Evolutionary conservation across 352 stramenopile genomes (phyloP).

Genomic region (Phytophthora macrochlamydospora): DNA sequence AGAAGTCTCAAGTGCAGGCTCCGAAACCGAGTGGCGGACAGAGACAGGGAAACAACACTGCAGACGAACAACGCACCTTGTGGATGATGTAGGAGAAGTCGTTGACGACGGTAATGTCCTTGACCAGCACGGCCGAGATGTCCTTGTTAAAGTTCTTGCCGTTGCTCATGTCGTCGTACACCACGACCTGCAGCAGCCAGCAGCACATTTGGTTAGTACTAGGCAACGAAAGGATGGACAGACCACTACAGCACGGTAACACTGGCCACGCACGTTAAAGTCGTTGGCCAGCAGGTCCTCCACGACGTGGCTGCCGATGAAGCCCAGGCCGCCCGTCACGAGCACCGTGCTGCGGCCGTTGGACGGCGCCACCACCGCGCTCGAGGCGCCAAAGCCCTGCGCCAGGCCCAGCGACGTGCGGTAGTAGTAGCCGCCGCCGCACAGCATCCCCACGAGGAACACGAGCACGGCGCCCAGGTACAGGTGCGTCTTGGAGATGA

Average conservation of each 20-base stretch:
- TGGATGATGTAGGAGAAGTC: slow-evolving; percentile 82
- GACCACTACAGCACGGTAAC: background rate
- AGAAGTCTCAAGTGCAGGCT: slow-evolving; percentile 9
- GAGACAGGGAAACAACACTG: slow-evolving; percentile 21
- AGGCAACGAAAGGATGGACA: background rate
- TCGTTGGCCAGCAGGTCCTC: slow-evolving; percentile 76
- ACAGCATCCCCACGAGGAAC: slow-evolving; percentile 70
- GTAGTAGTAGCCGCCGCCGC: slow-evolving; percentile 67
- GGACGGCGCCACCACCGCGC: slow-evolving; percentile 19
- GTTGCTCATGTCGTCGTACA: slow-evolving; percentile 90
- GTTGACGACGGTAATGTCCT: slow-evolving; percentile 80
- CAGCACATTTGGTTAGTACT: background rate
- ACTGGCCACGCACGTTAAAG: slow-evolving; percentile 57
- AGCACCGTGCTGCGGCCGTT: slow-evolving; percentile 58
- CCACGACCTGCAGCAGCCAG: slow-evolving; percentile 50
- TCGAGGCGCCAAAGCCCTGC: slow-evolving; percentile 20
- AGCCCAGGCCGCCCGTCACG: slow-evolving; percentile 82
- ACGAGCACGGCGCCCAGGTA: slow-evolving; percentile 65
- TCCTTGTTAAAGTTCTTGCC: slow-evolving; percentile 83
- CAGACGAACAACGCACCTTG: slow-evolving; percentile 45
- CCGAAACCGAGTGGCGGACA: slow-evolving; percentile 13
- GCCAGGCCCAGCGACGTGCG: slow-evolving; percentile 35
- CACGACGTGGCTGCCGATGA: slow-evolving; percentile 85
- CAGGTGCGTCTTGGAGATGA: slow-evolving; percentile 70
- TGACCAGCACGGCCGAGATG: slow-evolving; percentile 69